Evolutionary conservation across 768 basidiomycete species (phyloP).

Genomic region (Rhodotorula paludigena): DNA sequence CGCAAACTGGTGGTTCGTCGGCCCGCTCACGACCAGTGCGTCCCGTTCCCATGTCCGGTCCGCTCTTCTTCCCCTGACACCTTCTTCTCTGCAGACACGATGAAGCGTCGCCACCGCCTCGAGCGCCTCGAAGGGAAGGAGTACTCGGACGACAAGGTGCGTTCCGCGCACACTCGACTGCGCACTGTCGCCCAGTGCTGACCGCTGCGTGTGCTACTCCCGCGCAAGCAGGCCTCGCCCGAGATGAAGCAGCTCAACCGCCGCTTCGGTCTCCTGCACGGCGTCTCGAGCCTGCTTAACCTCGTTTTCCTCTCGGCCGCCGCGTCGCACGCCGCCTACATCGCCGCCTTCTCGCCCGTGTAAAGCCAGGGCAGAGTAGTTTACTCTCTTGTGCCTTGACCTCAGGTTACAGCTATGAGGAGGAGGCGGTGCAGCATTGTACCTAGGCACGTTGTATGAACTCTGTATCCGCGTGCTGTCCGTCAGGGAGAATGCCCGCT

Average conservation of each 20-base stretch:
- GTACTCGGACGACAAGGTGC: constrained; percentile 34
- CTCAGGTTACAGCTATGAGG: no score
- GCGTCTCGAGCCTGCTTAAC: constrained; percentile 38
- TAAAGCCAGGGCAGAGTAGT: no score
- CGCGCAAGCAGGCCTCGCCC: constrained; percentile 24
- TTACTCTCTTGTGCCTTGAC: no score
- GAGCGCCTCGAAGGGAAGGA: constrained; percentile 36
- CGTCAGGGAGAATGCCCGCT: no score
- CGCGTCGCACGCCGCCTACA: constrained; percentile 14
- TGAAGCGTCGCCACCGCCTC: constrained; percentile 37
- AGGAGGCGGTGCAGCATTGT: no score
- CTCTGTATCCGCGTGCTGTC: no score
- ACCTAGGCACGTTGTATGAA: neutral
- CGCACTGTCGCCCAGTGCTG: neutral
- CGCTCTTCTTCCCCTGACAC: neutral
- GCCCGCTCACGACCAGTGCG: constrained; percentile 35
- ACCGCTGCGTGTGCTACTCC: neutral
- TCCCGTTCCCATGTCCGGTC: neutral
- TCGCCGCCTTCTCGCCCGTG: constrained; percentile 15
- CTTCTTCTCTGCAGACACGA: constrained; percentile 20
- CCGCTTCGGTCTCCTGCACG: constrained; percentile 35
- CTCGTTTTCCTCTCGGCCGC: constrained; percentile 33
- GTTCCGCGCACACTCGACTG: neutral
- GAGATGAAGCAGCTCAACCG: constrained; percentile 35
- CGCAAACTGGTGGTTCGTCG: constrained; percentile 31